Conservation (phyloP, 306 rosid species). For the Lablab purpureus region DNA sequence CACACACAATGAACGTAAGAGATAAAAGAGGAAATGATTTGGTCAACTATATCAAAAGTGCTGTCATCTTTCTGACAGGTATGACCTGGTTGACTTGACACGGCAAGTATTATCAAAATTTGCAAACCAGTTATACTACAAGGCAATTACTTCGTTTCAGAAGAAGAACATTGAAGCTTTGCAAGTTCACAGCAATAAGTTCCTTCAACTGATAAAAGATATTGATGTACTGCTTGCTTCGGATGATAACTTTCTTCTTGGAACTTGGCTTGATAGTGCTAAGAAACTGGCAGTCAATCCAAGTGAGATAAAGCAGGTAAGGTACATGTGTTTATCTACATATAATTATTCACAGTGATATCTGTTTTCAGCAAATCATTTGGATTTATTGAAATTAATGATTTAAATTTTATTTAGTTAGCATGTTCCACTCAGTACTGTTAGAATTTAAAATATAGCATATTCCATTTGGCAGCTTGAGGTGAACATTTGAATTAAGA, state of each 20-base stretch:
- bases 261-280: constrained; percentile 95
- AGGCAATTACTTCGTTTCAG: constrained; percentile 68
- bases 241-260: constrained; percentile 83
- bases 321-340: constrained; percentile 7
- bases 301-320: constrained; percentile 74
- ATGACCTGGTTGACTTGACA: constrained; percentile 92
- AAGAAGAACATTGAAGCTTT: constrained; percentile 63
- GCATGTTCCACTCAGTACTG: background rate
- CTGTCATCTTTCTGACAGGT: constrained; percentile 61
- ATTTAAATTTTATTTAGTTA: constrained; percentile 13
- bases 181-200: constrained; percentile 62
- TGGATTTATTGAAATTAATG: background rate
- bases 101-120: constrained; percentile 89
- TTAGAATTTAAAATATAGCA: background rate
- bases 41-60: constrained; percentile 21
- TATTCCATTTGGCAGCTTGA: background rate
- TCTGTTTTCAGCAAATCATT: constrained; percentile 20
- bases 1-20: background rate
- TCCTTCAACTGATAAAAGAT: constrained; percentile 80
- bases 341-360: background rate
- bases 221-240: constrained; percentile 82
- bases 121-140: constrained; percentile 75
- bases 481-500: background rate
- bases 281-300: constrained; percentile 72
- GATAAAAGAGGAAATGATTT: constrained; percentile 20